A percentile compares a stretch with the other conserved stretches of the same genome.
phyloP scores from a whole-genome alignment of 257 asterid genomes.

The Solanum tarijense region DNA sequence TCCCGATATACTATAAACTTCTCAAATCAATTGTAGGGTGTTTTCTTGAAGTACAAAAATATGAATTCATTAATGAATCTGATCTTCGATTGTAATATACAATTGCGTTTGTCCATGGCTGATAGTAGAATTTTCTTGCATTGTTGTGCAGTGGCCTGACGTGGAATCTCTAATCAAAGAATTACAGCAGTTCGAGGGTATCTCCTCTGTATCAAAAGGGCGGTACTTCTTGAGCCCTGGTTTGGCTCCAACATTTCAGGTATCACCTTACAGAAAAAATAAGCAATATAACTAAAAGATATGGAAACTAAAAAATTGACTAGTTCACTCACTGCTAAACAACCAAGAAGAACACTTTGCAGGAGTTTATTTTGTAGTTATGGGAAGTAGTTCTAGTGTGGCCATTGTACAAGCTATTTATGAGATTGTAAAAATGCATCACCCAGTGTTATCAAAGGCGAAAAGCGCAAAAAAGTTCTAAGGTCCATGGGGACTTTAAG shows the following conservation, averaged over 20 bases:
- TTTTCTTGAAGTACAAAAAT: neutral
- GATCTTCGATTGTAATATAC: neutral
- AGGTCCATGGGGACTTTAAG: too few relatives aligned
- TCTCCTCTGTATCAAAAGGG: constrained; percentile 78
- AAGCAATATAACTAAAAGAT: neutral
- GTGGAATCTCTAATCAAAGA: constrained; percentile 80
- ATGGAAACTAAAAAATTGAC: neutral
- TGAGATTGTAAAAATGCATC: neutral
- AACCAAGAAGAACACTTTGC: neutral
- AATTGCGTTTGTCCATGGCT: neutral
- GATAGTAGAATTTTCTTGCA: neutral
- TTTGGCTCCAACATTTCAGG: constrained; percentile 97
- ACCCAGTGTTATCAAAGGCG: too few relatives aligned
- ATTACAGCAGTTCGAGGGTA: constrained; percentile 51
- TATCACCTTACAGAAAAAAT: neutral
- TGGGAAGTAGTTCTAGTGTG: neutral
- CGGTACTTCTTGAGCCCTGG: constrained; percentile 87
- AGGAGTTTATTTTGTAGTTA: neutral
- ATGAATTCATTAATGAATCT: neutral
- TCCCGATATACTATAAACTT: neutral
- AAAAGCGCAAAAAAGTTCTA: too few relatives aligned
- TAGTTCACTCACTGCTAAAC: neutral
- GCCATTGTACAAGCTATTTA: neutral
- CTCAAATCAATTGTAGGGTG: neutral
- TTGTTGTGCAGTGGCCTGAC: constrained; percentile 59